Percentiles rank a stretch among this genome's conserved stretches.
phyloP scores from a whole-genome alignment of 352 stramenopile species.

The Phytophthora quininea region DNA sequence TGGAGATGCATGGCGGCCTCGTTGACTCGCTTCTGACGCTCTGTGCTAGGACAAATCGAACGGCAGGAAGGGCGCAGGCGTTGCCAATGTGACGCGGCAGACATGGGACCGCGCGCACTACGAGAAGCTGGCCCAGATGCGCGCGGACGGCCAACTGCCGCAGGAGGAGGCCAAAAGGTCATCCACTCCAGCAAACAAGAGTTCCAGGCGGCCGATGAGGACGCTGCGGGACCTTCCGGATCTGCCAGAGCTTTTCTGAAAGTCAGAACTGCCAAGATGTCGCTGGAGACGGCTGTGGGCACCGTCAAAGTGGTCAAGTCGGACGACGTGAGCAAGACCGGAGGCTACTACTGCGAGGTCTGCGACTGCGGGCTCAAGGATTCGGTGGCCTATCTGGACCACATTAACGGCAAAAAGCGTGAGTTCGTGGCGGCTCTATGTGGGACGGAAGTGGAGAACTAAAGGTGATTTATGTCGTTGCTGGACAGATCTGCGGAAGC shows the following conservation, averaged over 20 bases:
- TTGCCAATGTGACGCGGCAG: slow-evolving; percentile 83
- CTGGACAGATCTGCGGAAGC: slow-evolving; percentile 80
- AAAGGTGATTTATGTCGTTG: slow-evolving; percentile 3
- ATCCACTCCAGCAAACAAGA: slow-evolving; percentile 78
- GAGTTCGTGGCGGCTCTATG: slow-evolving; percentile 21
- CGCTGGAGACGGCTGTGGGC: slow-evolving; percentile 84
- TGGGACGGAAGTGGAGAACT: neutral
- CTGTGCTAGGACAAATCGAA: slow-evolving; percentile 41
- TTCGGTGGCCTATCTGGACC: slow-evolving; percentile 93
- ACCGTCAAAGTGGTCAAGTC: slow-evolving; percentile 89
- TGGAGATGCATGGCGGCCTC: neutral
- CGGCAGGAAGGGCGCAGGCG: slow-evolving; percentile 52
- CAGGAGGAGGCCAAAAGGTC: slow-evolving; percentile 68
- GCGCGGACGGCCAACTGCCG: slow-evolving; percentile 68
- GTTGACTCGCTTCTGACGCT: neutral
- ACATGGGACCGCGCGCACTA: slow-evolving; percentile 86
- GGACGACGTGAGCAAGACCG: slow-evolving; percentile 75
- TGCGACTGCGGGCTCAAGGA: slow-evolving; percentile 93
- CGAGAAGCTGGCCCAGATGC: slow-evolving; percentile 77
- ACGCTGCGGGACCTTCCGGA: slow-evolving; percentile 60
- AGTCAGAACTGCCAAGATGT: slow-evolving; percentile 75
- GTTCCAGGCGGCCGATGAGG: slow-evolving; percentile 75
- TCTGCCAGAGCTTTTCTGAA: slow-evolving; percentile 82
- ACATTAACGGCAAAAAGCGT: slow-evolving; percentile 96
- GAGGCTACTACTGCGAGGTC: slow-evolving; percentile 93